Evolutionary conservation across 139 green algal species (phyloP), one percentile per base, ranked within the genome.

Genomic region (Microglena sp.): DNA sequence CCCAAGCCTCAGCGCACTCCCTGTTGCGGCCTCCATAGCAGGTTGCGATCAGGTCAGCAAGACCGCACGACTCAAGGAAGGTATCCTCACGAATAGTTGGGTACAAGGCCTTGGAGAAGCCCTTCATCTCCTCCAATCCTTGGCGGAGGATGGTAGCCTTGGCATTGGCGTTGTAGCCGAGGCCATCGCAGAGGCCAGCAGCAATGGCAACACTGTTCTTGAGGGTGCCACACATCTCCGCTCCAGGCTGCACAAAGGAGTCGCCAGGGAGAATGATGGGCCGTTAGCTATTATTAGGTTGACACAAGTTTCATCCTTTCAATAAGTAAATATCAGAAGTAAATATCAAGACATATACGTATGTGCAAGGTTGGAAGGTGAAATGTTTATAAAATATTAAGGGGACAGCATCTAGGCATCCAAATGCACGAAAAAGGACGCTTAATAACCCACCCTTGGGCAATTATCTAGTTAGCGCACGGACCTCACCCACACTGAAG

Each of bases 151-250:
- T 78, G 22, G 85, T 67, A 0, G 85, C 80, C 57, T 87, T 84
- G 55, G 76, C 77, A 75, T 92, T 92, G 33, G 76, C 55, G 0
- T 81, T 84, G 50, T 72, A 44, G 7, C 72, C 86, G 45, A 91
- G 62, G 1, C 86, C 86, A 40, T 90, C 83, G 30, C 84, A 71
- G n/a, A 92, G 77, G 57, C 86, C 86, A 0, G 80, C 85, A 0
- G 66, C 85, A 33, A 93, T 56, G 1, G 86, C 86, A 53, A 93
- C 84, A 2, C 91, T 79, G 73, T 93, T 93, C 60, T 92, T 92
- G 22, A 92, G 74, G 0, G 84, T 92, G 50, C 86, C 86, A 61
- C 71, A 79, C 80, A 90, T 89, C 72, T 90, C 84, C 21, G 78
- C 76, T 11, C 68, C 40, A 44, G 56, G 21, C 53, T 60, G n/a